phyloP scores from a whole-genome alignment of 2,329 filamentous ascomycete species.

The Fusarium sterilihyphosum region DNA sequence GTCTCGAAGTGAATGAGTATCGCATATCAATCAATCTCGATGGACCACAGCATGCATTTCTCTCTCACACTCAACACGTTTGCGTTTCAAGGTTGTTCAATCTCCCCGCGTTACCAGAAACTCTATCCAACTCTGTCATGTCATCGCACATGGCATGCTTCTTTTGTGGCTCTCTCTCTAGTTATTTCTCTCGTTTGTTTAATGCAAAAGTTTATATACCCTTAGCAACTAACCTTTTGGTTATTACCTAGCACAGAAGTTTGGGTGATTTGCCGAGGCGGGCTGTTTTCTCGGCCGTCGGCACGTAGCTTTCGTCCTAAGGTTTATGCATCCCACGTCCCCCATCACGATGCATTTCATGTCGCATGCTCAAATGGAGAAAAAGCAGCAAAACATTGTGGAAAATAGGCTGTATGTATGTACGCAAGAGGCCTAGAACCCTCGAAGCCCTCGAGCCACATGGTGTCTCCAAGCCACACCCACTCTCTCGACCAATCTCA shows the following conservation, averaged over 20 bases:
- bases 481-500: slow-evolving; percentile 4
- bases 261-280: neutral
- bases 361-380: neutral
- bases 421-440: slow-evolving; percentile 11
- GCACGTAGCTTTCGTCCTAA: neutral
- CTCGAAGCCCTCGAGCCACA: slow-evolving; percentile 32
- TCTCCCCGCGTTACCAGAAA: slow-evolving; percentile 26
- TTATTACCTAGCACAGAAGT: neutral
- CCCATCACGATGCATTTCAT: neutral
- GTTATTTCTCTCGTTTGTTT: neutral
- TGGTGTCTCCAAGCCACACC: slow-evolving; percentile 14
- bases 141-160: slow-evolving; percentile 17
- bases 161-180: neutral
- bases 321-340: neutral
- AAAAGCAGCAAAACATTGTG: slow-evolving; percentile 1
- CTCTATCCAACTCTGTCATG: slow-evolving; percentile 15
- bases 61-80: neutral
- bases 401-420: slow-evolving; percentile 7
- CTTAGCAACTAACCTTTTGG: neutral
- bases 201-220: neutral
- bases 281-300: neutral
- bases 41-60: neutral
- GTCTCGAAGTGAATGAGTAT: neutral
- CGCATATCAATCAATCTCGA: slow-evolving; percentile 1
- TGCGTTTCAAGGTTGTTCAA: neutral